These are phyloP conservation scores for Triticum turgidum DNA, from an alignment of 176 grass and related monocot genomes.

Conservation along the genomic window DNA sequence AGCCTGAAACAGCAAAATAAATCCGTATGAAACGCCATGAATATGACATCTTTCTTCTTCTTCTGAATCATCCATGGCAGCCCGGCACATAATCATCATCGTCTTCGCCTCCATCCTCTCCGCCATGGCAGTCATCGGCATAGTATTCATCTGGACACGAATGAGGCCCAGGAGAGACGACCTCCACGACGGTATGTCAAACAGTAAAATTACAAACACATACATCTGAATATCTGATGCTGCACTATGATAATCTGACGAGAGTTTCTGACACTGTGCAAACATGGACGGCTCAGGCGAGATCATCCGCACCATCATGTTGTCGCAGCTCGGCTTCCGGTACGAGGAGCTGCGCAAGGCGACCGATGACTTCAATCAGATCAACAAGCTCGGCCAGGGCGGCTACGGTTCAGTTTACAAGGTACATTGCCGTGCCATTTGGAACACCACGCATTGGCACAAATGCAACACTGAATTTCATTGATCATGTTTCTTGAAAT, in stretches of 20 bases:
- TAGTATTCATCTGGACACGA: slow-evolving; percentile 51
- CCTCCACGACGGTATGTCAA: slow-evolving; percentile 44
- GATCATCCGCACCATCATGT: slow-evolving; percentile 58
- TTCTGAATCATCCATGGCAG: slow-evolving; percentile 39
- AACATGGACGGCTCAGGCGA: slow-evolving; percentile 56
- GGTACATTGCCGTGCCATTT: slow-evolving; percentile 29
- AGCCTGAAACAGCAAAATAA: not conserved
- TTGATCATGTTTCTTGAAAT: not conserved
- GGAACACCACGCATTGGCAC: not conserved
- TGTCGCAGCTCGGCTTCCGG: slow-evolving; percentile 61
- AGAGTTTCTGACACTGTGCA: not conserved
- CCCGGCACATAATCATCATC: slow-evolving; percentile 32
- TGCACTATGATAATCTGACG: not conserved
- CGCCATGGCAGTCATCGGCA: slow-evolving; percentile 30
- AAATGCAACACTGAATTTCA: not conserved
- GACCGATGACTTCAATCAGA: slow-evolving; percentile 65
- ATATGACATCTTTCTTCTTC: not conserved
- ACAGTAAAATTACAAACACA: not conserved
- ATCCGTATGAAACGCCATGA: not conserved
- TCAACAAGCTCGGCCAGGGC: slow-evolving; percentile 77
- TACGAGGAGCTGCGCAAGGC: slow-evolving; percentile 63
- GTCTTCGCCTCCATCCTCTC: slow-evolving; percentile 36
- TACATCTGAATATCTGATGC: not conserved
- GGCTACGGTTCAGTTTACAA: slow-evolving; percentile 82
- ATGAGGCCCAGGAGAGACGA: slow-evolving; percentile 31